Evolutionary conservation across 78 protist genomes (phyloP).

Genomic region (Dictyostelium firmibasis): DNA sequence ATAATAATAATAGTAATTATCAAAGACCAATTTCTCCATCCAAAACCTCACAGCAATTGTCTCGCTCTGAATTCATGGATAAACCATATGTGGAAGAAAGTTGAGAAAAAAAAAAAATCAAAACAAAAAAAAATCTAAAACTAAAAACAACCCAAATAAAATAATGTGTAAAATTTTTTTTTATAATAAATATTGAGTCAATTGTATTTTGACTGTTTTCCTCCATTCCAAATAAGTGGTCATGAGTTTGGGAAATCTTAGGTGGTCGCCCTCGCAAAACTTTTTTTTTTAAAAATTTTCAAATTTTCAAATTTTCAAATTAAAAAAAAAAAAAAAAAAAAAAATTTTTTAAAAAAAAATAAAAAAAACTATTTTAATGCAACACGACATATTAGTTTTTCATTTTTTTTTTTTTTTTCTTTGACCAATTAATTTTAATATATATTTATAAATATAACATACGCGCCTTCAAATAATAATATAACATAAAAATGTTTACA

Average conservation of each 20-base stretch:
- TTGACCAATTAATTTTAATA: background rate
- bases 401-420: background rate
- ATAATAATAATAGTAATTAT: background rate
- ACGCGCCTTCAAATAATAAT: background rate
- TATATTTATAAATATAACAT: background rate
- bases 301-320: background rate
- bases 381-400: background rate
- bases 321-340: background rate
- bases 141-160: background rate
- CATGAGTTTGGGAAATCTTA: background rate
- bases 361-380: background rate
- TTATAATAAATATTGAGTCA: background rate
- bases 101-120: background rate
- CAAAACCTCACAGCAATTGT: slow-evolving; percentile 11
- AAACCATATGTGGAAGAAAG: background rate
- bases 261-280: background rate
- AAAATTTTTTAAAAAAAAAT: slow-evolving; percentile 5
- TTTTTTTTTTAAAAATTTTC: background rate
- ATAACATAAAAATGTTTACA: slow-evolving; percentile 4
- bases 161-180: background rate
- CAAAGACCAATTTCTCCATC: background rate
- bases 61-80: slow-evolving; percentile 3
- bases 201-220: background rate
- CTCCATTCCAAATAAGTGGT: background rate
- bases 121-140: background rate